Evolutionary conservation across 371 early-diverging fungal species (phyloP).

Genomic region (Rhizopus delemar): DNA sequence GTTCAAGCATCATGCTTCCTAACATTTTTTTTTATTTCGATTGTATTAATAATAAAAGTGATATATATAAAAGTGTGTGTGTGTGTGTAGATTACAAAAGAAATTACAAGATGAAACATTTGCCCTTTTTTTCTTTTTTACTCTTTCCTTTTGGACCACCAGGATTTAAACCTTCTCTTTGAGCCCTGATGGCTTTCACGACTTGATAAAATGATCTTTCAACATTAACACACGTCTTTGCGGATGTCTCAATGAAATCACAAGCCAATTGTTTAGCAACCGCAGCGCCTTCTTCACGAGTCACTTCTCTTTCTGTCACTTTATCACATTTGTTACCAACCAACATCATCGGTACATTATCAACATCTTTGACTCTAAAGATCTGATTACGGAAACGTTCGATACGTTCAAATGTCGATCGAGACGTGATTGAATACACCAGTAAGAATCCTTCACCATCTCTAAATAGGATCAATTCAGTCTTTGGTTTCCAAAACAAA

Average conservation of each 20-base stretch:
- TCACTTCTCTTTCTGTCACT: conserved; percentile 73
- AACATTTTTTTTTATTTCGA: conserved; percentile 3
- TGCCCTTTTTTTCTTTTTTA: conserved; percentile 40
- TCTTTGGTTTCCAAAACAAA: background rate
- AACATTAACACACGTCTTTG: conserved; percentile 83
- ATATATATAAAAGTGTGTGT: background rate
- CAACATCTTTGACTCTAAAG: conserved; percentile 78
- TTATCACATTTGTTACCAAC: conserved; percentile 93
- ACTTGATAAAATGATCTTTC: conserved; percentile 67
- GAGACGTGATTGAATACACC: conserved; percentile 83
- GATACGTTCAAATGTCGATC: conserved; percentile 81
- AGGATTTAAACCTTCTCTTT: conserved; percentile 42
- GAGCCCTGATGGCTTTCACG: conserved; percentile 57
- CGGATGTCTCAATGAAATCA: conserved; percentile 80
- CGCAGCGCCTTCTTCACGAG: conserved; percentile 72
- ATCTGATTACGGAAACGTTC: conserved; percentile 81
- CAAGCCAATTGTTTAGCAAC: conserved; percentile 69
- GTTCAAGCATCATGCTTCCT: conserved; percentile 60
- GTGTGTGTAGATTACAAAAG: background rate
- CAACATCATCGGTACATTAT: conserved; percentile 81
- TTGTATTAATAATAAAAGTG: conserved; percentile 1
- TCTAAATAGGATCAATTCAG: conserved; percentile 19
- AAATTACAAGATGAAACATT: conserved; percentile 40
- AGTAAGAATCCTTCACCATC: conserved; percentile 90
- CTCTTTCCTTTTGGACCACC: conserved; percentile 30